Percentiles rank a stretch among this genome's conserved stretches.
phyloP scores from a whole-genome alignment of 495 filamentous ascomycete species.

The Trichoderma virens region DNA sequence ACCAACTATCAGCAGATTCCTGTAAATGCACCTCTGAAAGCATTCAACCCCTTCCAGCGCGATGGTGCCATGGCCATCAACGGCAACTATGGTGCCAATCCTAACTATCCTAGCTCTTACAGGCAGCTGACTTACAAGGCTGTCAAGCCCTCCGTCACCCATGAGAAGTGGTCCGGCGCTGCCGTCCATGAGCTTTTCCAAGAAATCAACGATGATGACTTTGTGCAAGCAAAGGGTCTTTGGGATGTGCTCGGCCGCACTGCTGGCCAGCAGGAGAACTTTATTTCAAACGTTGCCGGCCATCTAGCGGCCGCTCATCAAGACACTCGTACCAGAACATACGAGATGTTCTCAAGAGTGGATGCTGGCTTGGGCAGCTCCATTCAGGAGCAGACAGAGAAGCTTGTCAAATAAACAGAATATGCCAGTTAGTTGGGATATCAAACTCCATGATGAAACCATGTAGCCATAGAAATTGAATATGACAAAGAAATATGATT shows the following conservation, averaged over 20 bases:
- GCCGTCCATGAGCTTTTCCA: conserved; percentile 21
- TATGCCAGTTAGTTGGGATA: not conserved
- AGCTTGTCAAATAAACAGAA: not conserved
- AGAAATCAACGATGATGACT: conserved; percentile 37
- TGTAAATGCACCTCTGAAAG: conserved; percentile 22
- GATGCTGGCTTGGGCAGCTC: not conserved
- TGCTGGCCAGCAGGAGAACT: conserved; percentile 27
- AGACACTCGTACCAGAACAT: not conserved
- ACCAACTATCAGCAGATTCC: conserved; percentile 57
- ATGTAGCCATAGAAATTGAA: not conserved
- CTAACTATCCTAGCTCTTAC: conserved; percentile 31
- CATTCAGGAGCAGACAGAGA: not conserved
- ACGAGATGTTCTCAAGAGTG: not conserved
- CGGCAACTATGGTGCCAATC: conserved; percentile 37
- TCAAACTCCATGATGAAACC: not conserved
- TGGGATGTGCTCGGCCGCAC: conserved; percentile 31
- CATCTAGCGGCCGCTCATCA: not conserved
- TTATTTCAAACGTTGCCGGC: conserved; percentile 29
- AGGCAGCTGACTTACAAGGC: conserved; percentile 17
- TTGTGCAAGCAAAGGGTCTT: conserved; percentile 28
- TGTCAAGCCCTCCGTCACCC: conserved; percentile 13
- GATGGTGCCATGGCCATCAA: conserved; percentile 31
- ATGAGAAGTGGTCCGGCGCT: conserved; percentile 22
- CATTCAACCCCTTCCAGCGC: conserved; percentile 37
- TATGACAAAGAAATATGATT: not conserved